These are phyloP conservation scores for Pontederia paniculata DNA, from an alignment of 176 grass and related monocot genomes.

Conservation along the genomic window DNA sequence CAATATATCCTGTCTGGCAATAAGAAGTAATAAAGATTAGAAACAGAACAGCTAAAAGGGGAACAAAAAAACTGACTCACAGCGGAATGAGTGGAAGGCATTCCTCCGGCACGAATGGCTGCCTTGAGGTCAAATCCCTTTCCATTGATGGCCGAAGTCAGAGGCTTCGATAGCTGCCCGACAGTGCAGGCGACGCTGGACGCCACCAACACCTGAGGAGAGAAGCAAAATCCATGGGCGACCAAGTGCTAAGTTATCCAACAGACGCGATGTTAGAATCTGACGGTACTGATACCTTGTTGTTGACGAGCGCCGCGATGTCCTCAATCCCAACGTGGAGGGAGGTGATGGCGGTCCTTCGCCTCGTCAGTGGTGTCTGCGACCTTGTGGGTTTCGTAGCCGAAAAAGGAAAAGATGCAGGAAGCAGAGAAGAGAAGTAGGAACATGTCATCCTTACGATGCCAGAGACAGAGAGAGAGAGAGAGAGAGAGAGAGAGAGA, in stretches of 20 bases:
- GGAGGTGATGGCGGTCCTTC: slow-evolving; percentile 5
- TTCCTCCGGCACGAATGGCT: slow-evolving; percentile 49
- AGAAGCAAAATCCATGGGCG: background rate
- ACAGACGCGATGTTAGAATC: too few species aligned
- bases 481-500: too few species aligned
- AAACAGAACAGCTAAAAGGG: background rate
- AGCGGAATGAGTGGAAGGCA: slow-evolving; percentile 90
- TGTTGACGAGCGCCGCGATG: slow-evolving; percentile 39
- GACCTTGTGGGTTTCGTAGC: background rate
- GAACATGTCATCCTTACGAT: too few species aligned
- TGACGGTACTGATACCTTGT: slow-evolving; percentile 54
- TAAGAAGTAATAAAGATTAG: background rate
- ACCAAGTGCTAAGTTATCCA: background rate
- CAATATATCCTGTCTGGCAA: background rate
- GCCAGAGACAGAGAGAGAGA: too few species aligned
- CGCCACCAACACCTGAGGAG: slow-evolving; percentile 63
- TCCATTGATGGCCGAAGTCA: slow-evolving; percentile 33
- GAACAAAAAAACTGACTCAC: slow-evolving; percentile 31
- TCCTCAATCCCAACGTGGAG: slow-evolving; percentile 36
- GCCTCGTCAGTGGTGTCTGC: slow-evolving; percentile 2
- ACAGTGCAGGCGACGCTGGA: slow-evolving; percentile 33
- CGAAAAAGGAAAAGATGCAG: too few species aligned
- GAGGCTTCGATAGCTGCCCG: slow-evolving; percentile 70
- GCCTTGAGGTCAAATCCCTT: slow-evolving; percentile 39
- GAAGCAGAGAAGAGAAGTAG: too few species aligned